These are phyloP conservation scores for Dictyostelium citrinum DNA, from an alignment of 78 protist species.

Conservation along the genomic window DNA sequence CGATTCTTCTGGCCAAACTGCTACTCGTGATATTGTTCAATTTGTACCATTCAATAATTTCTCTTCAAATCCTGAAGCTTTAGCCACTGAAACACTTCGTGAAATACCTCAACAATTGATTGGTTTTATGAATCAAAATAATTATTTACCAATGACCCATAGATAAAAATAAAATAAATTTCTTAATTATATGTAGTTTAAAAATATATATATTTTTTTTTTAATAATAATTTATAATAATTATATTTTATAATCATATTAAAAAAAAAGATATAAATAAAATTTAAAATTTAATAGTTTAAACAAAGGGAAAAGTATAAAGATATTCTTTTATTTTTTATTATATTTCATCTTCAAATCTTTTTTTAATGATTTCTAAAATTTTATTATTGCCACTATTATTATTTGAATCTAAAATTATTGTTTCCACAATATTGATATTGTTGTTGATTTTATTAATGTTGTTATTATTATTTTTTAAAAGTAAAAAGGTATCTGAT, in stretches of 20 bases:
- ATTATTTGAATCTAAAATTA: background rate
- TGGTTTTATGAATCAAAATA: background rate
- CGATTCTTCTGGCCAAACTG: background rate
- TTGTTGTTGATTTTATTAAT: background rate
- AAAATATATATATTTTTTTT: too few species aligned
- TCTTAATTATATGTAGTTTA: background rate
- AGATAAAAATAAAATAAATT: background rate
- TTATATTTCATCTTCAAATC: background rate
- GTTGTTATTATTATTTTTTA: background rate
- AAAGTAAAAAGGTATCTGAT: background rate
- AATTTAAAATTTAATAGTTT: too few species aligned
- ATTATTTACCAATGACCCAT: slow-evolving; percentile 18
- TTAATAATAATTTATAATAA: too few species aligned
- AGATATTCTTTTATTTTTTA: too few species aligned
- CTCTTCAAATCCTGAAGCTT: background rate
- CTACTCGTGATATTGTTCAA: slow-evolving; percentile 70
- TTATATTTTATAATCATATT: too few species aligned
- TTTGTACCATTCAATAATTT: slow-evolving; percentile 82
- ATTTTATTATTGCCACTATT: too few species aligned
- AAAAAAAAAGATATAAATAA: too few species aligned
- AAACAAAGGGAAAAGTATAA: too few species aligned
- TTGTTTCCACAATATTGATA: background rate
- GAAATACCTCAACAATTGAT: slow-evolving; percentile 73
- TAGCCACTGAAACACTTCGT: slow-evolving; percentile 67
- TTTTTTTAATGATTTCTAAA: background rate